Conservation (phyloP, 2,329 filamentous ascomycete genomes). For the Neophaeococcomyces aloes region DNA sequence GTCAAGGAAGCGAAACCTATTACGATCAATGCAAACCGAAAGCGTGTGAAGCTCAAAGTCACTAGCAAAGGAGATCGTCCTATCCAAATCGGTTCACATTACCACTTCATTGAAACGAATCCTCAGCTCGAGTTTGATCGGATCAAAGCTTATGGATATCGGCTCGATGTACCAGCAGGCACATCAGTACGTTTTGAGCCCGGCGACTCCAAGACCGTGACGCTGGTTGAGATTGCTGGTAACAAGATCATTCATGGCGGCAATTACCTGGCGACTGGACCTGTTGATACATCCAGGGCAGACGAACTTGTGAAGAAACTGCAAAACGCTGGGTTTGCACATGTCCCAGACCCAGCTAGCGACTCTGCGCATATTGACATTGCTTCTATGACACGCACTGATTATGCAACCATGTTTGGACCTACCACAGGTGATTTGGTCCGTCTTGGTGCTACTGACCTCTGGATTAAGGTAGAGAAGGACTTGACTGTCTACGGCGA, state of each 20-base stretch:
- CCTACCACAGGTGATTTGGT: slow-evolving; percentile 83
- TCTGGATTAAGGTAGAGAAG: slow-evolving; percentile 84
- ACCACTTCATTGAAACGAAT: slow-evolving; percentile 94
- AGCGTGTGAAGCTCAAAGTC: slow-evolving; percentile 62
- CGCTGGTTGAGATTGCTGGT: slow-evolving; percentile 78
- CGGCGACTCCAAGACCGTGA: slow-evolving; percentile 82
- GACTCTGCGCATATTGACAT: slow-evolving; percentile 48
- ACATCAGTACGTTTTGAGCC: slow-evolving; percentile 92
- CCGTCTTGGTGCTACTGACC: slow-evolving; percentile 67
- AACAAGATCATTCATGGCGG: slow-evolving; percentile 71
- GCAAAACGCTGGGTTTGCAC: slow-evolving; percentile 64
- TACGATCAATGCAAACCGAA: slow-evolving; percentile 61
- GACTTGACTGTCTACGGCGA: slow-evolving; percentile 80
- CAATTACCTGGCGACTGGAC: slow-evolving; percentile 65
- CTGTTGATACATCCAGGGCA: slow-evolving; percentile 52
- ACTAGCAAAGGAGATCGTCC: slow-evolving; percentile 82
- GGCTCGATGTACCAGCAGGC: slow-evolving; percentile 80
- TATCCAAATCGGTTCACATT: slow-evolving; percentile 87
- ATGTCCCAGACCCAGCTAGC: slow-evolving; percentile 55
- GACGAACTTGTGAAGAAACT: slow-evolving; percentile 59
- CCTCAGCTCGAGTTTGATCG: slow-evolving; percentile 83
- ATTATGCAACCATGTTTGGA: slow-evolving; percentile 83
- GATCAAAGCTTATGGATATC: slow-evolving; percentile 66
- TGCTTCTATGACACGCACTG: slow-evolving; percentile 62
- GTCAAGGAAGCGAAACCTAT: slow-evolving; percentile 54